A percentile compares a stretch with the other conserved stretches of the same genome.
Conservation (phyloP, 495 filamentous ascomycete species). For the Penicillium mononematosum region DNA sequence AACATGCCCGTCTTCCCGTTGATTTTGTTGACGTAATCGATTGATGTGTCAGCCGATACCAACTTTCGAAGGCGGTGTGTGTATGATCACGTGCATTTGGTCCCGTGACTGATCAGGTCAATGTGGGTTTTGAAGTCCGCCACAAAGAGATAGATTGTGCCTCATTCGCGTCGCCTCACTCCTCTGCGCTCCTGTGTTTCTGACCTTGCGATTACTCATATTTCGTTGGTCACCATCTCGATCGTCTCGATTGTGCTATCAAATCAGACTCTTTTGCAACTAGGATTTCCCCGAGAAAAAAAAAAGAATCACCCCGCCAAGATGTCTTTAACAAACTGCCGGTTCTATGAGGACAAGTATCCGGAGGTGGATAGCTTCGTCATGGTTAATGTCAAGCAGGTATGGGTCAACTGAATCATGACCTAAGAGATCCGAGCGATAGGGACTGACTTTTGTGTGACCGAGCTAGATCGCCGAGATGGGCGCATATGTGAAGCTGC, state of each 20-base stretch:
- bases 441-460: conserved; percentile 11
- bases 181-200: conserved; percentile 9
- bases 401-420: conserved; percentile 35
- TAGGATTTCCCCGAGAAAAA: conserved; percentile 25
- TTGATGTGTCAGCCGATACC: conserved; percentile 5
- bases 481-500: conserved; percentile 98
- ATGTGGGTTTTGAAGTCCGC: conserved; percentile 50
- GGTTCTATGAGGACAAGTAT: conserved; percentile 98
- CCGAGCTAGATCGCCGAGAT: conserved; percentile 87
- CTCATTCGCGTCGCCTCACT: conserved; percentile 22
- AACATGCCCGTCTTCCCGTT: neutral
- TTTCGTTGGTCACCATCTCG: conserved; percentile 5
- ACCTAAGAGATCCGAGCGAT: neutral
- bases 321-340: conserved; percentile 98
- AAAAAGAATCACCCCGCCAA: conserved; percentile 50
- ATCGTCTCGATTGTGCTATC: conserved; percentile 20
- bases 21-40: neutral
- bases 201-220: conserved; percentile 16
- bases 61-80: conserved; percentile 25
- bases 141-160: conserved; percentile 47
- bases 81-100: conserved; percentile 22
- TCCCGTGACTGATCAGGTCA: conserved; percentile 20
- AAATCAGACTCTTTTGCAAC: conserved; percentile 20
- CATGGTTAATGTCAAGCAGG: conserved; percentile 98
- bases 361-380: conserved; percentile 99